Percentiles rank a stretch among this genome's conserved stretches.
Evolutionary conservation across 306 rosid species (phyloP).

Genomic region (Pueraria montana): DNA sequence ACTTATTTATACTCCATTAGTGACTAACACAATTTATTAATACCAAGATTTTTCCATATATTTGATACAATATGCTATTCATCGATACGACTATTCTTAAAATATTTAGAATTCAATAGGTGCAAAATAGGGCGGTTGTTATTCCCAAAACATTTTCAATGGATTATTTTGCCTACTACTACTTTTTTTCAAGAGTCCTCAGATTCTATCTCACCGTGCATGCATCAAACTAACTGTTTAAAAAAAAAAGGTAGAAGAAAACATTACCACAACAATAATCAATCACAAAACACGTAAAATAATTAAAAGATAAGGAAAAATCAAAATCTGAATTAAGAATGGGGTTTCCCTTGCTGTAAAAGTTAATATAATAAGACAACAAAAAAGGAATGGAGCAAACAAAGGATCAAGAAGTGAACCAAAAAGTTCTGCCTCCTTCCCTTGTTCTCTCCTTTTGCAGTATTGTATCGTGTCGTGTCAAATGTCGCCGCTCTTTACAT

Average conservation of each 20-base stretch:
- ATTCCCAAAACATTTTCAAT: no score
- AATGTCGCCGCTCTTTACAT: conserved; percentile 82
- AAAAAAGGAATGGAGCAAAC: conserved; percentile 57
- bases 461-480: conserved; percentile 17
- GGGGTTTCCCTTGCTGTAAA: conserved; percentile 50
- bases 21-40: no score
- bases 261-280: background rate
- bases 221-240: background rate
- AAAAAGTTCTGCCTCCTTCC: conserved; percentile 38
- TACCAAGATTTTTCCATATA: no score
- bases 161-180: background rate
- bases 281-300: background rate
- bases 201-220: background rate
- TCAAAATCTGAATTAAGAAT: conserved; percentile 50
- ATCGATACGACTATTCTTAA: no score
- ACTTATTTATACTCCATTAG: no score
- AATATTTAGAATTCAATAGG: no score
- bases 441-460: conserved; percentile 12
- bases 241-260: background rate
- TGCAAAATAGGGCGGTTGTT: no score
- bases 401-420: conserved; percentile 61
- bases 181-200: background rate
- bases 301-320: conserved; percentile 34
- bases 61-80: no score
- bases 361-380: conserved; percentile 49